Conservation (phyloP, 2,329 filamentous ascomycete species). For the Talaromyces sp. region DNA sequence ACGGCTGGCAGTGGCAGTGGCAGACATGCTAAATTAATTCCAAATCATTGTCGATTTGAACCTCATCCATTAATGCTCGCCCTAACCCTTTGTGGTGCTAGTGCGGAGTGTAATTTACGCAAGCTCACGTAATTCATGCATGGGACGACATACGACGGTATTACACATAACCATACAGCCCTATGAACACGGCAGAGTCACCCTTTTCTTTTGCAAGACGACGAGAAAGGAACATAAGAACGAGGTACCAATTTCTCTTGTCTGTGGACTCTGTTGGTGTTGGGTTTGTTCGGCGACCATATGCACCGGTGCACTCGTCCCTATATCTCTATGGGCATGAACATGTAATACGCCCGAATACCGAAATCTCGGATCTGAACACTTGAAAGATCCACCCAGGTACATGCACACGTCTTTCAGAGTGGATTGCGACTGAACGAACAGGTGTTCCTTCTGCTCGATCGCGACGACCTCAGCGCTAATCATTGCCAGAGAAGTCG, state of each 20-base stretch:
- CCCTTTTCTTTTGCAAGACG: background rate
- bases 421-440: background rate
- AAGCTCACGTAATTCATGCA: background rate
- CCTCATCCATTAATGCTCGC: background rate
- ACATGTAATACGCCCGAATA: background rate
- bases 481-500: background rate
- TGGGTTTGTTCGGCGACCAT: slow-evolving; percentile 3
- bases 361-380: background rate
- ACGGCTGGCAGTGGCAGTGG: background rate
- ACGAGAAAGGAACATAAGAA: background rate
- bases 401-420: background rate
- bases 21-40: background rate
- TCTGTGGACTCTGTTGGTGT: background rate
- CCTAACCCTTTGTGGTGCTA: background rate
- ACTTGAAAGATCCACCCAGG: background rate
- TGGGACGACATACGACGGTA: background rate
- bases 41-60: background rate
- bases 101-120: background rate
- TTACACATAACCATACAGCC: background rate
- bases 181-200: background rate
- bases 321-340: background rate
- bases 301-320: background rate
- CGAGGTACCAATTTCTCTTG: no score
- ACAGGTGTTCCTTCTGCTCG: background rate
- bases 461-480: background rate